Base-by-base conservation (phyloP, 768 basidiomycete species). In the Hypholoma fasciculare region DNA sequence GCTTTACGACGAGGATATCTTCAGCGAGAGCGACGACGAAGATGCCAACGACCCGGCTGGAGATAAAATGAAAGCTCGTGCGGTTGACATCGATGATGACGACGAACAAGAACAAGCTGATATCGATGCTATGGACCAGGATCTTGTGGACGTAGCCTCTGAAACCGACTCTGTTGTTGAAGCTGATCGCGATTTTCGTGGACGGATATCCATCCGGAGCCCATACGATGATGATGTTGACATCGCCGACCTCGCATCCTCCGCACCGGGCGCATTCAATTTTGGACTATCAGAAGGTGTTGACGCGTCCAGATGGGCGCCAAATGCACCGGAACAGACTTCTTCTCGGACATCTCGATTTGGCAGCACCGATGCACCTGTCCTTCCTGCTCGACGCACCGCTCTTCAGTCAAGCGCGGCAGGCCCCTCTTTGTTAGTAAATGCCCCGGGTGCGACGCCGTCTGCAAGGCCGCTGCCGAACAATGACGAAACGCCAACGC, bases 61-160 rank as follows among this genome's bases (percentile, higher is more conserved):
- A 48, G 63, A 64, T 23, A 51, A 40, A 36, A 39, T 19, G 49
- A 49, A 57, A 34, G 7, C 13, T 6, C 16, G 8, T 14, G 61
- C 56, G 16, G 42, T 39, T 16, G 55, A 64, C 37, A 61, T 64
- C 16, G 67, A 67, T 37, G 72, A 71, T 5, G 79, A 78, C 8
- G 79, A 80, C 7, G 73, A 69, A 55, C 79, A 80, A 62, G 85
- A 85, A 55, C 80, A 85, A 63, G 81, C 75, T 11, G 86, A 88
- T 66, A 74, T 77, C 0, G 89, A 89, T 67, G 87, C 85, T 26
- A 89, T 89, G 89, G 89, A 91, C 61, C 86, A 90, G 69, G 88
- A 85, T 63, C 69, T 84, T 17, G 48, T 49, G 11, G 48, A 49
- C 58, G 73, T 72, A 7, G 69, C 75, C 4, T 78, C 76, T 5